Evolutionary conservation across 2,329 filamentous ascomycete genomes (phyloP).

Genomic region (Pseudohalonectria lignicola): DNA sequence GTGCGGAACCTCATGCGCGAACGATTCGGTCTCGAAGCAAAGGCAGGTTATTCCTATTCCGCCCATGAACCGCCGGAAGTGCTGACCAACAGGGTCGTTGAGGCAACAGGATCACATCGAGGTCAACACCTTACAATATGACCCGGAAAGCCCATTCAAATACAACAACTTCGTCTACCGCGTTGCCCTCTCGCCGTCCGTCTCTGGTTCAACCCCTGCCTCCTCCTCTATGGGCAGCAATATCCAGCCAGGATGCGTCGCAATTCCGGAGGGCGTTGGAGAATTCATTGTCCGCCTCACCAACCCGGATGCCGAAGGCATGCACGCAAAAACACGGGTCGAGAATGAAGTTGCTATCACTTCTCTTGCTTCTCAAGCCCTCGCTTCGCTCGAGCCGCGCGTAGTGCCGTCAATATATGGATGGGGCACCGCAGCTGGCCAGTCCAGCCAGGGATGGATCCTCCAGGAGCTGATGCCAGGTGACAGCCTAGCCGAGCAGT

Average conservation of each 20-base stretch:
- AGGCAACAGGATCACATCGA: no score
- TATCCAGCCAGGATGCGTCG: conserved; percentile 13
- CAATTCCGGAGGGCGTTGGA: conserved; percentile 13
- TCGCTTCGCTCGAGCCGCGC: conserved; percentile 11
- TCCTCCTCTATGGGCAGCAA: neutral
- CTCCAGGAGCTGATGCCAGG: conserved; percentile 20
- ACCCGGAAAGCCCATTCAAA: conserved; percentile 18
- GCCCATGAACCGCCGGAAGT: no score
- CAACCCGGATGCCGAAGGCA: conserved; percentile 19
- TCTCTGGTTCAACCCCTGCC: no score
- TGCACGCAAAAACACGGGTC: conserved; percentile 13
- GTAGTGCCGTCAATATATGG: conserved; percentile 19
- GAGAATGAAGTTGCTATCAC: conserved; percentile 22
- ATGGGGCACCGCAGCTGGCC: conserved; percentile 8
- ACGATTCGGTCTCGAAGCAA: no score
- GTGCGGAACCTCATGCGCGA: no score
- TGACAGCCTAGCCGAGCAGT: conserved; percentile 10
- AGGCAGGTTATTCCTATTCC: no score
- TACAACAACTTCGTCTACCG: conserved; percentile 24
- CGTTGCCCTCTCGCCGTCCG: conserved; percentile 8
- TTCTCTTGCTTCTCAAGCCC: conserved; percentile 16
- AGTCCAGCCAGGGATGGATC: conserved; percentile 9
- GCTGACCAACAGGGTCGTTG: no score
- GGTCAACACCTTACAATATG: conserved; percentile 14
- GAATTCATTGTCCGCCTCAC: conserved; percentile 20